phyloP scores from a whole-genome alignment of 2,329 filamentous ascomycete genomes.

The Knufia petricola region DNA sequence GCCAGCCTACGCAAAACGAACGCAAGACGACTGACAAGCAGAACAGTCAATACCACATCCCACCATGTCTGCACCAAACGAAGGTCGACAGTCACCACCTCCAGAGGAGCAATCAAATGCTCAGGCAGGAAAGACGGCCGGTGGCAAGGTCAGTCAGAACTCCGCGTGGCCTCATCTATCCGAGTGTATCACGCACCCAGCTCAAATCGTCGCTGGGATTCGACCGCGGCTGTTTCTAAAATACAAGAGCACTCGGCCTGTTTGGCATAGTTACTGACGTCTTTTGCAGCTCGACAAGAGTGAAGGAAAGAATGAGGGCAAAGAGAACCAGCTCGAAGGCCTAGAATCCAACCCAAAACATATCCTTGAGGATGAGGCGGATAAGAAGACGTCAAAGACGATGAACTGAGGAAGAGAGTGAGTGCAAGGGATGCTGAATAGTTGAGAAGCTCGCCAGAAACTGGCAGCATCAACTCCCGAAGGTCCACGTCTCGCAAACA shows the following conservation, averaged over 20 bases:
- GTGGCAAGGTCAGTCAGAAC: constrained; percentile 21
- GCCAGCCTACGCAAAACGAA: background rate
- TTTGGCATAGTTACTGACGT: constrained; percentile 1
- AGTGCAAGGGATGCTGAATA: too few species aligned
- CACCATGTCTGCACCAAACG: constrained; percentile 55
- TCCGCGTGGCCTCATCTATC: too few species aligned
- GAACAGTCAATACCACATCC: constrained; percentile 4
- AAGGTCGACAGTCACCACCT: constrained; percentile 68
- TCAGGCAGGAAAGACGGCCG: constrained; percentile 52
- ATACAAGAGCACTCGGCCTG: too few species aligned
- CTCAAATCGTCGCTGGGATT: too few species aligned
- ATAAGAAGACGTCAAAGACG: constrained; percentile 29
- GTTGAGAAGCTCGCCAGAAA: too few species aligned
- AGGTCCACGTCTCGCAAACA: too few species aligned
- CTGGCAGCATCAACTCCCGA: too few species aligned
- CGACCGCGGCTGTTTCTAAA: too few species aligned
- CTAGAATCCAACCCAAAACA: constrained; percentile 36
- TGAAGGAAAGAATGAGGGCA: constrained; percentile 22
- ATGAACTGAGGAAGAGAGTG: background rate
- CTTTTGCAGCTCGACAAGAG: constrained; percentile 23
- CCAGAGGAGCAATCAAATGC: constrained; percentile 57
- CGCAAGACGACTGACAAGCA: background rate
- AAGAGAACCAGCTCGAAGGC: constrained; percentile 18
- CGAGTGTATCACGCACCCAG: too few species aligned
- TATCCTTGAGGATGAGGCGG: constrained; percentile 27